Conservation (phyloP, 73 alveolate species). For the Paramecium bursaria region DNA sequence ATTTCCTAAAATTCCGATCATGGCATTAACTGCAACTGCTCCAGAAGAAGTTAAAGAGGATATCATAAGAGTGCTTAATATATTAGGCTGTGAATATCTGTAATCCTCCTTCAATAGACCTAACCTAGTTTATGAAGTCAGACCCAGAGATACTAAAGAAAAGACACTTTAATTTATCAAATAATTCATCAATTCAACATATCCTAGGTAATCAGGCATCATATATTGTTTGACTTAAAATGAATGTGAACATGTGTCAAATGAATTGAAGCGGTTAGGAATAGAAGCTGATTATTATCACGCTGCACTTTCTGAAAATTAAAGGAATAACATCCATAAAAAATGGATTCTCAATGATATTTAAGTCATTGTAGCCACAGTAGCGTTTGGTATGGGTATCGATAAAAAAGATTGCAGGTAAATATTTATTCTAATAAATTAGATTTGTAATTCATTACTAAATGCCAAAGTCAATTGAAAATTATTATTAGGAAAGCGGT, state of each 20-base stretch:
- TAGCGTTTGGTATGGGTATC: conserved; percentile 99
- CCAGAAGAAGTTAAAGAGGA: conserved; percentile 95
- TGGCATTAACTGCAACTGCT: conserved; percentile 99
- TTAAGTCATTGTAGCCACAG: conserved; percentile 98
- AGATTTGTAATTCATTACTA: conserved; percentile 98
- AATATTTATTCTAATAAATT: too few relatives aligned
- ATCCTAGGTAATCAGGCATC: conserved; percentile 84
- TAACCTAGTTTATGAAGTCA: conserved; percentile 89
- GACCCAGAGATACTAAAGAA: neutral
- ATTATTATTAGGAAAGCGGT: conserved; percentile 75
- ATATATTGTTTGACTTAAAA: conserved; percentile 93
- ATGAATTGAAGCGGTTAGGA: conserved; percentile 75
- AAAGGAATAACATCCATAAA: conserved; percentile 83
- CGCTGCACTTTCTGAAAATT: conserved; percentile 86
- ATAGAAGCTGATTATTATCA: conserved; percentile 94
- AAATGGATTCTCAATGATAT: conserved; percentile 96
- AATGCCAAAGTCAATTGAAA: conserved; percentile 94
- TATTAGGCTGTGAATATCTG: conserved; percentile 87
- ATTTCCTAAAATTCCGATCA: conserved; percentile 94
- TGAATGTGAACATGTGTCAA: conserved; percentile 92
- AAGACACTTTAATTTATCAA: conserved; percentile 15
- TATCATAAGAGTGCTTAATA: conserved; percentile 86
- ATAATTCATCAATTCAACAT: conserved; percentile 16
- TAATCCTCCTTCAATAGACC: conserved; percentile 92
- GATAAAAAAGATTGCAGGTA: conserved; percentile 98